Evolutionary conservation across 179 eudicot genomes (phyloP).

Genomic region (Vitellaria paradoxa): DNA sequence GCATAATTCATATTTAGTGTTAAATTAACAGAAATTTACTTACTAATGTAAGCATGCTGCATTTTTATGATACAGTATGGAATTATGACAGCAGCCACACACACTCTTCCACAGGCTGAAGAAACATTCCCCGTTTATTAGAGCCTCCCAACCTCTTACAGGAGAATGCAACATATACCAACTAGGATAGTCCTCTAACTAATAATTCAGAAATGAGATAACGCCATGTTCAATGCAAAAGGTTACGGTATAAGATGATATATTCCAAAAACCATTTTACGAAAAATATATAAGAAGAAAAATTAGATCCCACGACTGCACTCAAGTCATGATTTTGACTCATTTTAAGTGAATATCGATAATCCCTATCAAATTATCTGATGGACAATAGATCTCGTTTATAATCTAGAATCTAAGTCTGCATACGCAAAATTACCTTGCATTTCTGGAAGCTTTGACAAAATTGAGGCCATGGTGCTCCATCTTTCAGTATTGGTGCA

Average conservation of each 20-base stretch:
- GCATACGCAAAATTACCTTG: slow-evolving; percentile 46
- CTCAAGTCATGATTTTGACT: background rate
- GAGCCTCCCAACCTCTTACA: background rate
- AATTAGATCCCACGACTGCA: background rate
- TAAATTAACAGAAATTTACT: too few relatives aligned
- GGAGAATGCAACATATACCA: background rate
- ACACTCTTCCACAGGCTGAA: background rate
- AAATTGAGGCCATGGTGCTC: slow-evolving; percentile 84
- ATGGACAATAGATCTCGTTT: slow-evolving; percentile 1
- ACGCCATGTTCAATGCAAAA: background rate
- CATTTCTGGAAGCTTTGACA: slow-evolving; percentile 65
- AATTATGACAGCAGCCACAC: too few relatives aligned
- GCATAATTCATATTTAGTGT: too few relatives aligned
- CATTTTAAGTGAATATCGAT: slow-evolving; percentile 5
- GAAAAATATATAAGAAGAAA: background rate
- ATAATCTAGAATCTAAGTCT: background rate
- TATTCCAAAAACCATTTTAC: background rate
- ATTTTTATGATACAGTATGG: too few relatives aligned
- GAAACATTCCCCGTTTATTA: background rate
- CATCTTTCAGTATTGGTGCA: slow-evolving; percentile 70
- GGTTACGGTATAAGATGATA: background rate
- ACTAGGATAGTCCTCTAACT: background rate
- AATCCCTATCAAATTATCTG: background rate
- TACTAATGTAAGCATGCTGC: too few relatives aligned
- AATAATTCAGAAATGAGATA: background rate